Base-by-base conservation (phyloP, 2,329 filamentous ascomycete genomes). In the Pseudogymnoascus pannorum region DNA sequence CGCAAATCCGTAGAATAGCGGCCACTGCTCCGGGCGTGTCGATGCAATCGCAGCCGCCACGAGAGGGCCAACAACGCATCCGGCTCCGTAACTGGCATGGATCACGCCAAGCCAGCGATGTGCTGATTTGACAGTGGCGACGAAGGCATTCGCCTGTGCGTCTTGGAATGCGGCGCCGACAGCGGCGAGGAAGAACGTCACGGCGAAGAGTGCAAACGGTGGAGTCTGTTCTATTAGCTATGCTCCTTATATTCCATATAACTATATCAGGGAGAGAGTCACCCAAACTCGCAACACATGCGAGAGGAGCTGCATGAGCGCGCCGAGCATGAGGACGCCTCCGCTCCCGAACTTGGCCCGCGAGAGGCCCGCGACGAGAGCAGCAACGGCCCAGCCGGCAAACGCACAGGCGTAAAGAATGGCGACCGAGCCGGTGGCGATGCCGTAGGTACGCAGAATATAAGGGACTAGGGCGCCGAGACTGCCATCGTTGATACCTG, bases 121-220 rank as follows among this genome's bases (percentile, higher is more conserved):
- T 0, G 83, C 73, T 14, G 75, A 75, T 8, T 76, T 76, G 0
- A 79, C 70, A 0, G 77, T 75, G 0, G 80, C 77, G 0, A 86
- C 83, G 62, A 83, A 87, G 0, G 83, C 82, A 62, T 88, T 87
- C 1, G 81, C 79, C 20, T 86, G 82, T 0, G 84, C 80, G 64
- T 88, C 86, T 63, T 87, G 83, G 61, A 81, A 86, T 0, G 81
- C 85, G 68, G 86, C 83, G 0, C 85, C 85, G 0, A 86, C 67
- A 8, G 79, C 80, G 1, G 81, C 79, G 6, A 87, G 64, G 70
- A 81, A 82, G 68, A 87, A 88, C 0, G 81, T 83, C 2, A 80
- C 68, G 0, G 78, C 79, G 61, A 82, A 87, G 0, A 87, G 72
- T 0, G 76, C 75, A 57, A 87, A 85, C 0, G 82, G 81, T 0